Percentiles rank a stretch among this genome's conserved stretches.
Evolutionary conservation across 2,329 filamentous ascomycete species (phyloP).

Genomic region (Xylaria hypoxylon): DNA sequence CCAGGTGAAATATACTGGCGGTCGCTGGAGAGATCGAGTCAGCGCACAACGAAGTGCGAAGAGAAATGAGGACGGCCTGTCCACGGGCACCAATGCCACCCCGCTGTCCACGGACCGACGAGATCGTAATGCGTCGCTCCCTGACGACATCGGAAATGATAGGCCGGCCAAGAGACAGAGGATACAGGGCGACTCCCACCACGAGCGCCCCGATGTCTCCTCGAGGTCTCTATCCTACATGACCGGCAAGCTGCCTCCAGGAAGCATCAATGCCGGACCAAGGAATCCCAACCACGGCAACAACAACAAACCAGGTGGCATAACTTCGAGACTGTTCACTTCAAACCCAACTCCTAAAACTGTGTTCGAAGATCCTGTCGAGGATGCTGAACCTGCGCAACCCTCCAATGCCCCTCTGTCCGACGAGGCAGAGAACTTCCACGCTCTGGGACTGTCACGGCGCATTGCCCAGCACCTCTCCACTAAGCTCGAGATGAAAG

Average conservation of each 20-base stretch:
- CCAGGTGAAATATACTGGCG: conserved; percentile 80
- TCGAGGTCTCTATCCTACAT: conserved; percentile 49
- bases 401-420: conserved; percentile 92
- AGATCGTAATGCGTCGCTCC: conserved; percentile 37
- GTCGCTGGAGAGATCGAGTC: conserved; percentile 91
- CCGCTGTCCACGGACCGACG: conserved; percentile 46
- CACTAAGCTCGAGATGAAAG: conserved; percentile 87
- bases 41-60: conserved; percentile 76
- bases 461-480: conserved; percentile 84
- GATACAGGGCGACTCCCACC: conserved; percentile 42
- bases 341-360: conserved; percentile 84
- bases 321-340: conserved; percentile 92
- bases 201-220: conserved; percentile 36
- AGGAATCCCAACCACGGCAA: conserved; percentile 40
- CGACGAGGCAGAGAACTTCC: conserved; percentile 87
- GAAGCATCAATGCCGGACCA: conserved; percentile 49
- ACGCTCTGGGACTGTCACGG: conserved; percentile 83
- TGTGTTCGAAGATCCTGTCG: conserved; percentile 62
- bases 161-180: conserved; percentile 61
- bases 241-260: conserved; percentile 53
- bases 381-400: conserved; percentile 68
- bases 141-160: conserved; percentile 43
- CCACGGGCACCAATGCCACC: conserved; percentile 49
- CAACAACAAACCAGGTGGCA: conserved; percentile 50
- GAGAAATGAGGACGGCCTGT: conserved; percentile 45